These are phyloP conservation scores for Teunomyces kruisii DNA, from an alignment of 805 yeast species.

Conservation along the genomic window DNA sequence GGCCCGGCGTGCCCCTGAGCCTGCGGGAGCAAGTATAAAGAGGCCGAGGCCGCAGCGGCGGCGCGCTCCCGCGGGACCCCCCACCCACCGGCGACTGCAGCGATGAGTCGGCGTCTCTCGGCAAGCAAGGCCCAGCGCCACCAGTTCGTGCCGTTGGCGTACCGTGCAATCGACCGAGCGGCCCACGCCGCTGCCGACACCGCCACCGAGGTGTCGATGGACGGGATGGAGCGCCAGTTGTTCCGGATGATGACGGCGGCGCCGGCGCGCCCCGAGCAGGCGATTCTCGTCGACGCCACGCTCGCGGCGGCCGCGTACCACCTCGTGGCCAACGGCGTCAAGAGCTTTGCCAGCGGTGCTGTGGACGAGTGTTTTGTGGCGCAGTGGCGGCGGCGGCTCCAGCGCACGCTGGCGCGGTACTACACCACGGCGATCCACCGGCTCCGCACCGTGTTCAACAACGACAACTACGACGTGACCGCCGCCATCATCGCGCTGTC, in stretches of 20 bases:
- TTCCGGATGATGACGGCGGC: background rate
- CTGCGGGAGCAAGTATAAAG: too few relatives aligned
- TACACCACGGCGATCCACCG: slow-evolving; percentile 13
- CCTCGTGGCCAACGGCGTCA: slow-evolving; percentile 9
- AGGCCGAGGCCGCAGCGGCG: too few relatives aligned
- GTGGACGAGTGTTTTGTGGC: background rate
- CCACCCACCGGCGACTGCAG: too few relatives aligned
- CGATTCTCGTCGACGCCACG: slow-evolving; percentile 6
- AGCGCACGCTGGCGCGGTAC: slow-evolving; percentile 7
- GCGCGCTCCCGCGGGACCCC: too few relatives aligned
- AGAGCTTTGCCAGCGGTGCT: background rate
- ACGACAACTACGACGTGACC: slow-evolving; percentile 11
- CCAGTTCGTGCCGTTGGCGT: too few relatives aligned
- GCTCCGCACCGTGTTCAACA: slow-evolving; percentile 7
- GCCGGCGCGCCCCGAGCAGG: background rate
- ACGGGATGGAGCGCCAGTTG: slow-evolving; percentile 6
- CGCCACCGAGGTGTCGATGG: slow-evolving; percentile 6
- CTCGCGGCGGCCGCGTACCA: slow-evolving; percentile 10
- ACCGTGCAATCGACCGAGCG: too few relatives aligned
- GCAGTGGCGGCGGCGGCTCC: background rate
- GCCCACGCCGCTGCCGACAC: too few relatives aligned
- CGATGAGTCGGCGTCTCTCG: too few relatives aligned
- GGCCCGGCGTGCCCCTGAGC: too few relatives aligned
- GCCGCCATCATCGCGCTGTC: slow-evolving; percentile 19
- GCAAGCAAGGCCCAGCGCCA: too few relatives aligned